These are phyloP conservation scores for Periconia sp. DNA, from an alignment of 2,329 filamentous ascomycete species.

Conservation along the genomic window DNA sequence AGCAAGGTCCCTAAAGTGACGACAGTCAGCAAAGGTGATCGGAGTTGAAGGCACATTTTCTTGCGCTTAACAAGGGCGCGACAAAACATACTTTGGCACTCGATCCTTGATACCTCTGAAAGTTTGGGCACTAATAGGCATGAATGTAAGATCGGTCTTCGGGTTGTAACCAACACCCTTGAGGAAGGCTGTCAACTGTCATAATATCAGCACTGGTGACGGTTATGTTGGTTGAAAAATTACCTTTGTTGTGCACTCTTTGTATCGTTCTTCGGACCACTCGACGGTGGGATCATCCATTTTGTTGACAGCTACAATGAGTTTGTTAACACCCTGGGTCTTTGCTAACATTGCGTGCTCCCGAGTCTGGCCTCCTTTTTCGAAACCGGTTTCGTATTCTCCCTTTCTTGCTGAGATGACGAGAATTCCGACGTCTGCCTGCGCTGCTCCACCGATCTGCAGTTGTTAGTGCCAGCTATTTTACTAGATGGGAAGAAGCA, in stretches of 20 bases:
- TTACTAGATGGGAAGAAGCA: too few species aligned
- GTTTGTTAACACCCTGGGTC: conserved; percentile 97
- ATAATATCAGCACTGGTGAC: too few species aligned
- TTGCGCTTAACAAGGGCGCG: too few species aligned
- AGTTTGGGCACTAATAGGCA: conserved; percentile 95
- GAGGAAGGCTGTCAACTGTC: conserved; percentile 81
- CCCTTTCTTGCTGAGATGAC: conserved; percentile 97
- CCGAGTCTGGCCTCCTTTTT: conserved; percentile 93
- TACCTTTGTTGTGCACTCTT: conserved; percentile 94
- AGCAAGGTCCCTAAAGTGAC: conserved; percentile 70
- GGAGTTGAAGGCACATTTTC: too few species aligned
- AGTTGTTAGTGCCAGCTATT: too few species aligned
- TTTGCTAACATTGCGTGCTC: conserved; percentile 98
- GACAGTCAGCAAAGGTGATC: background rate
- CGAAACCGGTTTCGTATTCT: conserved; percentile 98
- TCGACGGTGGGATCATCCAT: conserved; percentile 98
- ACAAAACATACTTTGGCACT: too few species aligned
- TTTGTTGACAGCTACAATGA: conserved; percentile 90
- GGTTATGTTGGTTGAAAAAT: too few species aligned
- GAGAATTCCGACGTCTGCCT: conserved; percentile 74
- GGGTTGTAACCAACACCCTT: conserved; percentile 93
- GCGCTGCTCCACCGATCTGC: conserved; percentile 86
- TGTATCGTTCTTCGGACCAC: conserved; percentile 92
- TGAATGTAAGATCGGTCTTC: conserved; percentile 91
- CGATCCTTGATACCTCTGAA: conserved; percentile 87